Conservation (phyloP, 2,329 filamentous ascomycete genomes). For the Sporothrix pseudoabietina region DNA sequence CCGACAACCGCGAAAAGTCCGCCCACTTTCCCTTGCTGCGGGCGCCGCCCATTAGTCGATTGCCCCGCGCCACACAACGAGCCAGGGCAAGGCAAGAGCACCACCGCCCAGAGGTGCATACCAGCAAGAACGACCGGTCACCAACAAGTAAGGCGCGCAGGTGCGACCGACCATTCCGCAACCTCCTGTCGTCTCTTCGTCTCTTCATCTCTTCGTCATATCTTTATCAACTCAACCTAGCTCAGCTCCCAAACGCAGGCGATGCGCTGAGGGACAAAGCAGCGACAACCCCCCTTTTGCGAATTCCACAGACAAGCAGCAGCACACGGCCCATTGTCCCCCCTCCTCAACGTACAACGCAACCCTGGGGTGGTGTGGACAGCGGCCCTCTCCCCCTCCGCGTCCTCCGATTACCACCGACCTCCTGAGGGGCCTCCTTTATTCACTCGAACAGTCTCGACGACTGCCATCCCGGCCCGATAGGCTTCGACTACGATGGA, state of each 20-base stretch:
- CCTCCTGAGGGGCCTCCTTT: neutral
- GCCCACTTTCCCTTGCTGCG: slow-evolving; percentile 21
- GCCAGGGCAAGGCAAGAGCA: slow-evolving; percentile 21
- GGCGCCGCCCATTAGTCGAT: slow-evolving; percentile 16
- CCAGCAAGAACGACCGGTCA: neutral
- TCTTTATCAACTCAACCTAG: neutral
- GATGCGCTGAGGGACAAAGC: slow-evolving; percentile 6
- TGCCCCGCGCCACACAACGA: slow-evolving; percentile 29
- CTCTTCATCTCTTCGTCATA: no score
- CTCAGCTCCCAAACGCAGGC: neutral
- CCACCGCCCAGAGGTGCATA: neutral
- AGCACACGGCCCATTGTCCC: slow-evolving; percentile 8
- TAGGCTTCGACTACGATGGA: slow-evolving; percentile 22
- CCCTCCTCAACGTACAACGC: neutral
- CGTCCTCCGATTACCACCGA: slow-evolving; percentile 12
- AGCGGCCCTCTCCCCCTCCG: slow-evolving; percentile 3
- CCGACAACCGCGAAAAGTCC: neutral
- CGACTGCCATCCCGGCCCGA: neutral
- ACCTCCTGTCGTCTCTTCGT: neutral
- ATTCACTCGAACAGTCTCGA: neutral
- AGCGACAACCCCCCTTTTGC: neutral
- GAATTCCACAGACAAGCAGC: neutral
- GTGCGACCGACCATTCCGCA: slow-evolving; percentile 9
- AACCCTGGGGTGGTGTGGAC: slow-evolving; percentile 15
- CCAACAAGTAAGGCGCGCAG: slow-evolving; percentile 1